Evolutionary conservation across 768 basidiomycete species (phyloP).

Genomic region (Suillus ampliporus): DNA sequence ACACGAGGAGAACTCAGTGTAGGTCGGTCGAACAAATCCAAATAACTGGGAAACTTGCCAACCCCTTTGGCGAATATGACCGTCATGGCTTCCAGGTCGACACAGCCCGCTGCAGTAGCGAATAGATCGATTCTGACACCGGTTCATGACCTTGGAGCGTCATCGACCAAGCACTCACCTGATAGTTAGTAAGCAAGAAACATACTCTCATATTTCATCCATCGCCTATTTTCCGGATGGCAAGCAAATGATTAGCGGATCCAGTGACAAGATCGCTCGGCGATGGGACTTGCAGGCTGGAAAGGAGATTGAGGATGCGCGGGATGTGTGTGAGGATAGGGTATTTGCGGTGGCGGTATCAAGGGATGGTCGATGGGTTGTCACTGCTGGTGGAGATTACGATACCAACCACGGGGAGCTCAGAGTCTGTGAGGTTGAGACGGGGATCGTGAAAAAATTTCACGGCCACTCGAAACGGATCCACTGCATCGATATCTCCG

Average conservation of each 20-base stretch:
- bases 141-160: not conserved
- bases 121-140: not conserved
- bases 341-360: not conserved
- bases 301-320: not conserved
- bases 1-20: not conserved
- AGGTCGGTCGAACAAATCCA: not conserved
- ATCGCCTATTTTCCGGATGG: not conserved
- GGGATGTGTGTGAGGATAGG: not conserved
- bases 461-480: not conserved
- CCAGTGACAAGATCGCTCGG: not conserved
- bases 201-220: not conserved
- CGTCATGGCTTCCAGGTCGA: not conserved
- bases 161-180: not conserved
- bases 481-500: not conserved
- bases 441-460: not conserved
- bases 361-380: not conserved
- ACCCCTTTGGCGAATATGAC: too few species aligned
- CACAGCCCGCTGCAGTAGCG: not conserved
- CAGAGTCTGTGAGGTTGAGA: not conserved
- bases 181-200: not conserved
- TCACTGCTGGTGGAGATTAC: not conserved
- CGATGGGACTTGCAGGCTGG: not conserved
- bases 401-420: not conserved
- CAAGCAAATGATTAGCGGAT: not conserved
- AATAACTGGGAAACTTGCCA: not conserved